Base-by-base conservation (phyloP, 257 asterid species). In the Fraxinus pennsylvanica region DNA sequence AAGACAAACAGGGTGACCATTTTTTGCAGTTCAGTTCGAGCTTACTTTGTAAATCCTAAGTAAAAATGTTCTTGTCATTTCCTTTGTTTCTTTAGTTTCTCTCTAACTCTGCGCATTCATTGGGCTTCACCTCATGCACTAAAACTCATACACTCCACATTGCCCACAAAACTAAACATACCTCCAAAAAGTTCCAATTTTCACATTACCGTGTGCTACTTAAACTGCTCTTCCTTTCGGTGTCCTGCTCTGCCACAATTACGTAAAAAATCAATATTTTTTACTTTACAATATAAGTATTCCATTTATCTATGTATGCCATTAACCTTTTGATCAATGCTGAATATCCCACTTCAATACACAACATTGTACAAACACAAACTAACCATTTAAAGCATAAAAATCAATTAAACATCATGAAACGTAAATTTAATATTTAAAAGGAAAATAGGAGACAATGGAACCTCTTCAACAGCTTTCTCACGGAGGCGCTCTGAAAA, bases 401-500 rank as follows among this genome's bases (percentile, higher is more conserved):
- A 47, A 47, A 71, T 45, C 36, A 57, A 22, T 74, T 39, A 41
- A 54, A 73, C 57, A 32, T 32, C 41, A 68, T 54, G 45, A 74
- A 67, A 80, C 13, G 74, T 66, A 70, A 66, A 10, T 27, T 39
- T n/a, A 3, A 43, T 4, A 27, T 32, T 35, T 25, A 1, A 43
- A 6, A 27, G 13, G 39, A 76, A 81, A 78, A 68, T n/a, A 25
- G 45, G 57, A 77, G 65, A 43, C 5, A 69, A 72, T 47, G 39
- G 39, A 80, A 96, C 99, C 98, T 96, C 98, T 89, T 92, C 98
- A 68, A 94, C 98, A 71, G 98, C 98, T 76, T 92, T 94, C 82
- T 94, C 98, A 12, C 96, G 87, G 21, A 89, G 89, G 72, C 96
- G 88, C 82, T 94, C 98, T 0, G 97, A 94, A 33, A 86, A 79